Percentiles rank a stretch among this genome's conserved stretches.
Evolutionary conservation across 2,329 filamentous ascomycete species (phyloP).

Genomic region (Coniochaeta pulveracea): DNA sequence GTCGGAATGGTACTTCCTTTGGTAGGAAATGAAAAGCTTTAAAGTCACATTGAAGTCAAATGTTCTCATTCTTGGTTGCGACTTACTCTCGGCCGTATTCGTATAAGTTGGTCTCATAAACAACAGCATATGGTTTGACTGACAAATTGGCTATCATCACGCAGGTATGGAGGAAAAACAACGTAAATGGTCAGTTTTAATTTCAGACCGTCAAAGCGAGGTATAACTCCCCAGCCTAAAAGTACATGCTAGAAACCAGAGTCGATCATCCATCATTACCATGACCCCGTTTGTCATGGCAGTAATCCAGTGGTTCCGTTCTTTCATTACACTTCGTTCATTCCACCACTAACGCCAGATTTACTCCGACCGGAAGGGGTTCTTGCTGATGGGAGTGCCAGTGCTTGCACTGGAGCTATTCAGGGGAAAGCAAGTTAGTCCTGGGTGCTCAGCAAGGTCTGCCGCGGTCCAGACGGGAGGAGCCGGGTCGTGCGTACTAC

Average conservation of each 20-base stretch:
- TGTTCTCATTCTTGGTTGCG: too few relatives aligned
- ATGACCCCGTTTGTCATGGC: too few relatives aligned
- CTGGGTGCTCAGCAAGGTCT: not conserved
- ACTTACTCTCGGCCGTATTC: too few relatives aligned
- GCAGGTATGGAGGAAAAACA: too few relatives aligned
- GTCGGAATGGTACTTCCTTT: too few relatives aligned
- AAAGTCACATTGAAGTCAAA: too few relatives aligned
- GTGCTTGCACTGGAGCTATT: constrained; percentile 10
- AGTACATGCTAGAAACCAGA: constrained; percentile 9
- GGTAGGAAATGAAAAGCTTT: too few relatives aligned
- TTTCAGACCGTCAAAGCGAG: too few relatives aligned
- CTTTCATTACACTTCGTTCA: not conserved
- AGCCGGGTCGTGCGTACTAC: constrained; percentile 31
- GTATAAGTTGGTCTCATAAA: too few relatives aligned
- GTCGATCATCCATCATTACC: constrained; percentile 1
- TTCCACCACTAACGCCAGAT: not conserved
- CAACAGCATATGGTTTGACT: too few relatives aligned
- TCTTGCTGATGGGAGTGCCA: constrained; percentile 14
- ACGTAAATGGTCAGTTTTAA: too few relatives aligned
- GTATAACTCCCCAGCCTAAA: constrained; percentile 11
- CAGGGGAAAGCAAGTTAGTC: constrained; percentile 5
- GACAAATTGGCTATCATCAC: too few relatives aligned
- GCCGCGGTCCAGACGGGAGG: not conserved
- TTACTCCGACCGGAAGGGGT: constrained; percentile 16
- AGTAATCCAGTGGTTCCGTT: constrained; percentile 1